Conservation (phyloP, 2,329 filamentous ascomycete species). For the Orbilia blumenaviensis region DNA sequence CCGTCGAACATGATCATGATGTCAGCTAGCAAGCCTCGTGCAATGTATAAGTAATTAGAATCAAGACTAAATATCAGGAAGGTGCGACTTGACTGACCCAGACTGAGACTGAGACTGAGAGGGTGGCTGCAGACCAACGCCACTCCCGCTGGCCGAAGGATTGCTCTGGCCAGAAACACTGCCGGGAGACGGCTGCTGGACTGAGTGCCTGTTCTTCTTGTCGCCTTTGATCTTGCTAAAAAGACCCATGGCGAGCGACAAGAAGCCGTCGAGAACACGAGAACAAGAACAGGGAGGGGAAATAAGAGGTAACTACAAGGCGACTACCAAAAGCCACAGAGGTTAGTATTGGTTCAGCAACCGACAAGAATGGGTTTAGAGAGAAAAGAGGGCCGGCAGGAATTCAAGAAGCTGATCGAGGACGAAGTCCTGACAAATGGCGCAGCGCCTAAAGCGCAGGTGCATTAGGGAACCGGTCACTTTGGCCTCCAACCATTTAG, state of each 20-base stretch:
- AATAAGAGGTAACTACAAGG: neutral
- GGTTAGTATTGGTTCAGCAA: too few species aligned
- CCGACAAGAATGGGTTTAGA: neutral
- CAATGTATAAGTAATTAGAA: neutral
- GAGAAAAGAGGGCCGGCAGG: neutral
- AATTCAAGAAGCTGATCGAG: neutral
- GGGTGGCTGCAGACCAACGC: constrained; percentile 24
- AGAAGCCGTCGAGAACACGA: neutral
- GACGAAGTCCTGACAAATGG: constrained; percentile 19
- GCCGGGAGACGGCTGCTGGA: constrained; percentile 16
- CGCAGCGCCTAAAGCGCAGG: constrained; percentile 41
- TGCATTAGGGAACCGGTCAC: neutral
- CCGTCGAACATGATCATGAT: neutral
- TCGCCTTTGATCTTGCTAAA: constrained; percentile 46
- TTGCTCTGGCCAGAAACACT: constrained; percentile 29
- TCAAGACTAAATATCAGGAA: neutral
- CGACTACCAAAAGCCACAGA: too few species aligned
- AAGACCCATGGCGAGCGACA: constrained; percentile 43
- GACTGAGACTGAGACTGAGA: neutral
- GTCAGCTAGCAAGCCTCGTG: neutral
- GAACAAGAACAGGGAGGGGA: neutral
- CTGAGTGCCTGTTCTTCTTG: constrained; percentile 50
- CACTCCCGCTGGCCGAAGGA: neutral
- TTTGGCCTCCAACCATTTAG: neutral
- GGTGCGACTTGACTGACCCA: neutral